phyloP scores from a whole-genome alignment of 805 yeast species.

The Candida khao-thaluensis region DNA sequence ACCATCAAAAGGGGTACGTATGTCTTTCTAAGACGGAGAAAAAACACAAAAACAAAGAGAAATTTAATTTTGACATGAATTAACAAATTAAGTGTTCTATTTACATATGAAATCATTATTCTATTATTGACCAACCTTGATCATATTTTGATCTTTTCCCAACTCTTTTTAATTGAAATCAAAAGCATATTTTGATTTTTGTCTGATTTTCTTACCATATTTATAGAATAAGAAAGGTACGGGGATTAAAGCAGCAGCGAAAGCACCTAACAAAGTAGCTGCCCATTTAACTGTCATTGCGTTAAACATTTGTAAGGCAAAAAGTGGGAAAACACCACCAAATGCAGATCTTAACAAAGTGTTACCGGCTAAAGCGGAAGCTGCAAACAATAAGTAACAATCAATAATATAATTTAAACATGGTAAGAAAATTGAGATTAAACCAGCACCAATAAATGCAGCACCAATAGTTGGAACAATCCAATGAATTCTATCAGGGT shows the following conservation, averaged over 20 bases:
- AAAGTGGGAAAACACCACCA: slow-evolving; percentile 63
- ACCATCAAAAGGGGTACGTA: too few species aligned
- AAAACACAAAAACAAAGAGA: too few species aligned
- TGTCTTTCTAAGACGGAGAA: too few species aligned
- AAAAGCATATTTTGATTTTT: slow-evolving; percentile 16
- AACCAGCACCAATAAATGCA: slow-evolving; percentile 41
- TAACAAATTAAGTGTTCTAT: too few species aligned
- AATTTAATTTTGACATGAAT: too few species aligned
- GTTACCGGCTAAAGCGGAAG: slow-evolving; percentile 65
- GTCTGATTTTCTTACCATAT: slow-evolving; percentile 43
- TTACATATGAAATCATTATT: too few species aligned
- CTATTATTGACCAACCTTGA: too few species aligned
- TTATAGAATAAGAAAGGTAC: slow-evolving; percentile 54
- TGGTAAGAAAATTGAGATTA: slow-evolving; percentile 57
- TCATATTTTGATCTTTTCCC: not conserved
- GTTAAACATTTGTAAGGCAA: slow-evolving; percentile 52
- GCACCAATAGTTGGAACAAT: slow-evolving; percentile 57
- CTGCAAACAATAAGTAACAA: slow-evolving; percentile 56
- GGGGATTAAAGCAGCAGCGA: slow-evolving; percentile 52
- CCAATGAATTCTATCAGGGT: slow-evolving; percentile 73
- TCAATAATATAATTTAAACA: slow-evolving; percentile 61
- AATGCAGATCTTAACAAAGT: slow-evolving; percentile 57
- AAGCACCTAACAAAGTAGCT: slow-evolving; percentile 50
- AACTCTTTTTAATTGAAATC: slow-evolving; percentile 4
- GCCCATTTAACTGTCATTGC: slow-evolving; percentile 56